Conservation (phyloP, 345 rosid genomes). For the Arabidopsis arenosa region DNA sequence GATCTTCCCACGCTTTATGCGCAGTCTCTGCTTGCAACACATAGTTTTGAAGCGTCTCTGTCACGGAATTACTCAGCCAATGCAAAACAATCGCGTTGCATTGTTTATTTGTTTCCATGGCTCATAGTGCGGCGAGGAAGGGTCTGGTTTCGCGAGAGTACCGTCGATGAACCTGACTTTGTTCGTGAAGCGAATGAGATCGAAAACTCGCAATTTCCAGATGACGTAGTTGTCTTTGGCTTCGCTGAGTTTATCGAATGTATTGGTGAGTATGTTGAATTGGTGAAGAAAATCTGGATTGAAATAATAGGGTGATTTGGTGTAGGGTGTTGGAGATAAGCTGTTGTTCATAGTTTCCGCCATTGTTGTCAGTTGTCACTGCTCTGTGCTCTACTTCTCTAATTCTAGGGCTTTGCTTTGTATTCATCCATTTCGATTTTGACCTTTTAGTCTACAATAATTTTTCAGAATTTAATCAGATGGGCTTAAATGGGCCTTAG, state of each 20-base stretch:
- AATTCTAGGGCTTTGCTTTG: background rate
- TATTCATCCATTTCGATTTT: background rate
- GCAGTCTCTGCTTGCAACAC: background rate
- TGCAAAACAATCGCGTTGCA: background rate
- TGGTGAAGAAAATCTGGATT: background rate
- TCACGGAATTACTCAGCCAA: background rate
- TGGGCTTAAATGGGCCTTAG: background rate
- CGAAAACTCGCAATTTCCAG: background rate
- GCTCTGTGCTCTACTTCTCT: background rate
- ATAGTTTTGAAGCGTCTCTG: background rate
- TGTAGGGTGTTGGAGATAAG: background rate
- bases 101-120: constrained; percentile 6
- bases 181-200: background rate
- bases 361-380: background rate
- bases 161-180: constrained; percentile 22
- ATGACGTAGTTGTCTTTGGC: constrained; percentile 12
- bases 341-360: background rate
- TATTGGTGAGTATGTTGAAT: too few species aligned
- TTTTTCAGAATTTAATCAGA: background rate
- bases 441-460: background rate
- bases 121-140: background rate
- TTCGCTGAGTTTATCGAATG: background rate
- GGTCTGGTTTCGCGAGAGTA: constrained; percentile 1
- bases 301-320: background rate
- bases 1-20: constrained; percentile 3